phyloP scores from a whole-genome alignment of 306 rosid species.

The Arachis hypogaea region DNA sequence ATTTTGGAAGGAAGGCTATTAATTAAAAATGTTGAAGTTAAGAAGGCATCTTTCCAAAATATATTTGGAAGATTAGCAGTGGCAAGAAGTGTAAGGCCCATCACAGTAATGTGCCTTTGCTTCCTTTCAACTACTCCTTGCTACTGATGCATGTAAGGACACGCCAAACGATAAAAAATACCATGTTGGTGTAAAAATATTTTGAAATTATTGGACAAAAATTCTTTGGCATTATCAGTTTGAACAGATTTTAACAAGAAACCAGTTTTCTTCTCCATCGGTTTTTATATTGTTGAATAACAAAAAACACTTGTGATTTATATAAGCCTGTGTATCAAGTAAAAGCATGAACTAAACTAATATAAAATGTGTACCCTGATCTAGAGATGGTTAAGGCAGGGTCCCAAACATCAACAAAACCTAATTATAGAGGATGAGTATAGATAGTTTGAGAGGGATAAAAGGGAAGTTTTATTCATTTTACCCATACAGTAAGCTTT shows the following conservation, averaged over 20 bases:
- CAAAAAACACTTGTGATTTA: not conserved
- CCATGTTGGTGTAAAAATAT: not conserved
- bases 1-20: not conserved
- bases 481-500: not conserved
- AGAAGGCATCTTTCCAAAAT: not conserved
- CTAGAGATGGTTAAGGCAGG: not conserved
- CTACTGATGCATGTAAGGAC: not conserved
- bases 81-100: not conserved
- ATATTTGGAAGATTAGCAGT: not conserved
- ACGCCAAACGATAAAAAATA: not conserved
- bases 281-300: not conserved
- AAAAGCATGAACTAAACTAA: not conserved
- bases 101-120: not conserved
- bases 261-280: not conserved
- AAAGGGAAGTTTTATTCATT: not conserved
- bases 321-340: not conserved
- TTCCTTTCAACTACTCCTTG: not conserved
- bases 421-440: not conserved
- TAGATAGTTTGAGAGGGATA: not conserved
- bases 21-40: not conserved
- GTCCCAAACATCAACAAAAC: not conserved
- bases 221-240: not conserved
- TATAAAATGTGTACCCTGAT: not conserved
- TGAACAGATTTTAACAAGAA: not conserved
- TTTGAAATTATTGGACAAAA: not conserved